Evolutionary conservation across 176 grass and related monocot species (phyloP).

Genomic region (Zoysia japonica): DNA sequence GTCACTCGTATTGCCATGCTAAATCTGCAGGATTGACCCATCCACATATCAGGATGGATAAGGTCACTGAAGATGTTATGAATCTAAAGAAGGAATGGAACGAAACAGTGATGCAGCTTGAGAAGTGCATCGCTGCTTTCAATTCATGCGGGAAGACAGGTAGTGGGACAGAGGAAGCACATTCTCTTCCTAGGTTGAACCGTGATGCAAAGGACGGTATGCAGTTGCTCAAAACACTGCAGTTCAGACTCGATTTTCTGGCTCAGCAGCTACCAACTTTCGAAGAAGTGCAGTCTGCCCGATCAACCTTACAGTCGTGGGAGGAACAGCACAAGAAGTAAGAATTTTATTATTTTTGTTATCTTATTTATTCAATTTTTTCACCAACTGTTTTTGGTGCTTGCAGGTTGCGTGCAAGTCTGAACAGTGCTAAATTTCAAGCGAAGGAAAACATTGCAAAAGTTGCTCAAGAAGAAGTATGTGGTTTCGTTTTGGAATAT

Average conservation of each 20-base stretch:
- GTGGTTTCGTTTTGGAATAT: conserved; percentile 3
- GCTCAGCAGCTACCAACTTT: conserved; percentile 75
- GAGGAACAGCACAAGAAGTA: conserved; percentile 75
- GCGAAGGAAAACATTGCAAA: conserved; percentile 79
- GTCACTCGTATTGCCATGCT: background rate
- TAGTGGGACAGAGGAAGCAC: conserved; percentile 69
- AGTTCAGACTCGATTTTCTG: conserved; percentile 74
- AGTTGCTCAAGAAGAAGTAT: conserved; percentile 73
- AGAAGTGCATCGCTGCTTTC: conserved; percentile 52
- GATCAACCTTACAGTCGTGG: conserved; percentile 64
- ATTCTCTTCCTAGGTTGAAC: conserved; percentile 69
- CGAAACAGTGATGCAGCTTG: conserved; percentile 52
- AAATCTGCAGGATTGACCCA: background rate
- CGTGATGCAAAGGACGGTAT: conserved; percentile 67
- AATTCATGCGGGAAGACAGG: conserved; percentile 63
- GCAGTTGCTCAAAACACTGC: conserved; percentile 67
- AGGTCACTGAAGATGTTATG: conserved; percentile 67
- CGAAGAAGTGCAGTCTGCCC: conserved; percentile 65
- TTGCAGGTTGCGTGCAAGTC: conserved; percentile 53
- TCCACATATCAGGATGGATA: conserved; percentile 59
- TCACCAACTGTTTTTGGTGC: background rate
- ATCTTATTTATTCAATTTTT: background rate
- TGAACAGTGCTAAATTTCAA: conserved; percentile 88
- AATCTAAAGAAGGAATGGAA: conserved; percentile 75
- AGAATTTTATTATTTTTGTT: background rate